A percentile compares a stretch with the other conserved stretches of the same genome.
Evolutionary conservation across 345 rosid genomes (phyloP).

Genomic region (Camelina neglecta): DNA sequence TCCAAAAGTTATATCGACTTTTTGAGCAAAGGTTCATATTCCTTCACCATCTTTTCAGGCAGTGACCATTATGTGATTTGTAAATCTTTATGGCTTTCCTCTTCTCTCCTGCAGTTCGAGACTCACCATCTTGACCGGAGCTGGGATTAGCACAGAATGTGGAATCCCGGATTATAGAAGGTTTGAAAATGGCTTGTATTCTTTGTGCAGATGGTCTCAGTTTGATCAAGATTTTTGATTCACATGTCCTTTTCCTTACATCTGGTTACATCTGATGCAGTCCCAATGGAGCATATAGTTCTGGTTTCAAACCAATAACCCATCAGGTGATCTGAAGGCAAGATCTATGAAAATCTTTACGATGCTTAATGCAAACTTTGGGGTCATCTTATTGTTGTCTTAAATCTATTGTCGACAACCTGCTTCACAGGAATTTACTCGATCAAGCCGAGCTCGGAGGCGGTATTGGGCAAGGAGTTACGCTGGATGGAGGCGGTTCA

Average conservation of each 20-base stretch:
- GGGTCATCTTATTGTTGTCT: not conserved
- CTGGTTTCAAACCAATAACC: slow-evolving; percentile 94
- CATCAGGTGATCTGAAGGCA: slow-evolving; percentile 95
- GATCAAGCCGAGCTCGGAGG: slow-evolving; percentile 71
- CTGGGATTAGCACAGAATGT: slow-evolving; percentile 92
- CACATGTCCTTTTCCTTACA: not conserved
- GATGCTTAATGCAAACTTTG: not conserved
- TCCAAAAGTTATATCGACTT: slow-evolving; percentile 61
- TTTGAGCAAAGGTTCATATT: slow-evolving; percentile 66
- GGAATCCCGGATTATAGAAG: slow-evolving; percentile 99
- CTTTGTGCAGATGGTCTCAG: not conserved
- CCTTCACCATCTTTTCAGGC: not conserved
- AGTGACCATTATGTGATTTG: not conserved
- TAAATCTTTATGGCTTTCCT: not conserved
- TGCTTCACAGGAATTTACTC: slow-evolving; percentile 67
- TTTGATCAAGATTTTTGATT: slow-evolving; percentile 19
- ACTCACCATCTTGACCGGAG: slow-evolving; percentile 83
- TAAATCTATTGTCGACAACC: slow-evolving; percentile 6
- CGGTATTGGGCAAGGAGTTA: slow-evolving; percentile 97
- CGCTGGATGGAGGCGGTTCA: slow-evolving; percentile 92
- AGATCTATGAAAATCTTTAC: slow-evolving; percentile 41
- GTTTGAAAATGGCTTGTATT: slow-evolving; percentile 43
- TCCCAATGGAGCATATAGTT: slow-evolving; percentile 97
- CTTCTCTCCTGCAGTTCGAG: slow-evolving; percentile 54
- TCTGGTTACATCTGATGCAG: slow-evolving; percentile 49